Conservation (phyloP, 2,329 filamentous ascomycete species). For the Hymenoscyphus fructigenus region DNA sequence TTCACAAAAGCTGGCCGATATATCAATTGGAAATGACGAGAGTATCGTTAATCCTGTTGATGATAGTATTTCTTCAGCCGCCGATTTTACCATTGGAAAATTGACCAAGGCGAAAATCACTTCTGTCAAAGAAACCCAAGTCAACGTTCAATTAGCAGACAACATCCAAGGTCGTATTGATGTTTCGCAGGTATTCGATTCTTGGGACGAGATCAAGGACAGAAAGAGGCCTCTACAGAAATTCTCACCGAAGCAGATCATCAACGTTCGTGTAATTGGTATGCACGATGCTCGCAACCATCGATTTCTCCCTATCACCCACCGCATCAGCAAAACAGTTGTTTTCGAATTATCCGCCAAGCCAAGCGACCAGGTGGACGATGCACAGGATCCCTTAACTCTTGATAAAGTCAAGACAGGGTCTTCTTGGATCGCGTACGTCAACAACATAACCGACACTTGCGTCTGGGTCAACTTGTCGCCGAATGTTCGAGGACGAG, state of each 20-base stretch:
- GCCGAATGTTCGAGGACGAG: conserved; percentile 80
- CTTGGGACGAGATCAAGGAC: conserved; percentile 82
- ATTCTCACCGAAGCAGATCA: conserved; percentile 68
- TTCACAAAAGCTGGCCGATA: conserved; percentile 35
- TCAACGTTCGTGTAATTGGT: conserved; percentile 77
- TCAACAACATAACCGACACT: conserved; percentile 83
- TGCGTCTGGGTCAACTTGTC: conserved; percentile 90
- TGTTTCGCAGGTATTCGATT: conserved; percentile 85
- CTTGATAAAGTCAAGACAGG: conserved; percentile 72
- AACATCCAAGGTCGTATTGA: conserved; percentile 92
- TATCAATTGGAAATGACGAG: conserved; percentile 41
- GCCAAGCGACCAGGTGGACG: conserved; percentile 53
- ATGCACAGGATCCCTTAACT: conserved; percentile 62
- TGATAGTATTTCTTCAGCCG: conserved; percentile 58
- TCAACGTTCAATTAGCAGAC: conserved; percentile 86
- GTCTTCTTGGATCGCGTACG: conserved; percentile 73
- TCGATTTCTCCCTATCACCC: conserved; percentile 86
- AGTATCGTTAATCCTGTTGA: conserved; percentile 61
- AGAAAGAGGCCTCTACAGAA: conserved; percentile 75
- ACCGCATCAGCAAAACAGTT: conserved; percentile 73
- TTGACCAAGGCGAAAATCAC: conserved; percentile 73
- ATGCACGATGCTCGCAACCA: conserved; percentile 89
- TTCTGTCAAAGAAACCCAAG: conserved; percentile 86
- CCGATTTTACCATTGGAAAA: conserved; percentile 72
- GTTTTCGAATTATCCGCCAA: conserved; percentile 88